Evolutionary conservation across 495 filamentous ascomycete genomes (phyloP).

Genomic region (Penicillium flavigenum): DNA sequence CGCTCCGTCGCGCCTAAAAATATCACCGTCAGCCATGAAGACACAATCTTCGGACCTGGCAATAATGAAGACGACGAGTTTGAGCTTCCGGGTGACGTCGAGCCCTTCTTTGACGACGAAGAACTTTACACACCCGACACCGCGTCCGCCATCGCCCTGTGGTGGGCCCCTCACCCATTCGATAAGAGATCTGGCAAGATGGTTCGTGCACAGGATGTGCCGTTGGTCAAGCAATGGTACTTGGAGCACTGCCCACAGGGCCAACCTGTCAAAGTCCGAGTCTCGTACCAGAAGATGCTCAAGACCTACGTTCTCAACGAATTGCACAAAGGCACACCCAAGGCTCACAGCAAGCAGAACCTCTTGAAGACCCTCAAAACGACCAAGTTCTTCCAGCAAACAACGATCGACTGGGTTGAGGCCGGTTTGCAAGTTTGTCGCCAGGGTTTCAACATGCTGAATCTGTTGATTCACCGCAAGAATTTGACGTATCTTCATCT

Average conservation of each 20-base stretch:
- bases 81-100: slow-evolving; percentile 72
- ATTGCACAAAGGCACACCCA: slow-evolving; percentile 89
- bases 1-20: slow-evolving; percentile 95
- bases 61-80: slow-evolving; percentile 90
- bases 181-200: slow-evolving; percentile 95
- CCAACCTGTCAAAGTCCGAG: slow-evolving; percentile 94
- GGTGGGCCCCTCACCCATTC: slow-evolving; percentile 99
- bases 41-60: slow-evolving; percentile 85
- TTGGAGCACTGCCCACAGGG: slow-evolving; percentile 90
- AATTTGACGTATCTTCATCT: slow-evolving; percentile 98
- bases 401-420: slow-evolving; percentile 99
- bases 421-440: slow-evolving; percentile 97
- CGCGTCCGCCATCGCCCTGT: slow-evolving; percentile 85
- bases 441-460: slow-evolving; percentile 99
- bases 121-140: slow-evolving; percentile 89
- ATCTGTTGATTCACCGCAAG: slow-evolving; percentile 96
- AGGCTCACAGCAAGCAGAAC: slow-evolving; percentile 93
- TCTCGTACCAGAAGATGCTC: slow-evolving; percentile 98
- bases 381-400: slow-evolving; percentile 99
- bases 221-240: slow-evolving; percentile 98
- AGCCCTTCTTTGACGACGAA: slow-evolving; percentile 89
- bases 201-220: slow-evolving; percentile 95
- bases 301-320: slow-evolving; percentile 98
- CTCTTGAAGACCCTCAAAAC: slow-evolving; percentile 84
- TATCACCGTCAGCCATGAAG: slow-evolving; percentile 86